Base-by-base conservation (phyloP, 805 yeast species). In the Wickerhamomyces bovis region DNA sequence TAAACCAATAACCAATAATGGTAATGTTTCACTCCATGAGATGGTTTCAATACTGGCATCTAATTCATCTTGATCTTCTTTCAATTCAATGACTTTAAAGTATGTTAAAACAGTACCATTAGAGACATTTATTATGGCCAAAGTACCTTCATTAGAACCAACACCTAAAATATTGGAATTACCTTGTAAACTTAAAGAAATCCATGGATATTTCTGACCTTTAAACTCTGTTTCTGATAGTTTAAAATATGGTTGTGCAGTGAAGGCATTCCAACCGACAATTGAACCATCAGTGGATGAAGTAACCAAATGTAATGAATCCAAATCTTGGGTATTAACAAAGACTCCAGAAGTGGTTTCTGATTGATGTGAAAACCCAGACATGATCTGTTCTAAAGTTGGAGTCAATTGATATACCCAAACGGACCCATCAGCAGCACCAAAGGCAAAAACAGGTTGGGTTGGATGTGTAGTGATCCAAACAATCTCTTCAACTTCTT, bases 351-450 rank as follows among this genome's bases (percentile, higher is more conserved):
- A 79, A 26, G 90, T 85, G 62, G 92, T 83, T 55, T 90, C 94
- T 48, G 76, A 66, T 48, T 85, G 81, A 67, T 92, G 98, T 18
- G 83, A 80, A 60, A 83, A 85, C 3, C 92, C 94, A 41, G 83
- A 73, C 83, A 86, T 83, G 33, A 86, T 67, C 61, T 82, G 85
- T 48, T 80, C 88, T 44, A 85, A 66, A 11, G 77, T 65, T 43
- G 84, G 77, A 21, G 67, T 65, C 38, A 90, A 75, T 59, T 83
- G 87, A 62, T 89, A 94, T 23, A 84, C 88, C 96, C 97, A 92
- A 4, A 90, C 95, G 0, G 96, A 84, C 3, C 99, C 99, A 65
- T 90, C 97, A 8, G 74, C 71, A 20, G 89, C 92, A 51, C 98
- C 97, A 61, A 87, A 88, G 13, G 98, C 97, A 70, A 92, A 88